Percentiles rank a stretch among this genome's conserved stretches.
phyloP scores from a whole-genome alignment of 495 filamentous ascomycete species.

The Penicillium riverlandense region DNA sequence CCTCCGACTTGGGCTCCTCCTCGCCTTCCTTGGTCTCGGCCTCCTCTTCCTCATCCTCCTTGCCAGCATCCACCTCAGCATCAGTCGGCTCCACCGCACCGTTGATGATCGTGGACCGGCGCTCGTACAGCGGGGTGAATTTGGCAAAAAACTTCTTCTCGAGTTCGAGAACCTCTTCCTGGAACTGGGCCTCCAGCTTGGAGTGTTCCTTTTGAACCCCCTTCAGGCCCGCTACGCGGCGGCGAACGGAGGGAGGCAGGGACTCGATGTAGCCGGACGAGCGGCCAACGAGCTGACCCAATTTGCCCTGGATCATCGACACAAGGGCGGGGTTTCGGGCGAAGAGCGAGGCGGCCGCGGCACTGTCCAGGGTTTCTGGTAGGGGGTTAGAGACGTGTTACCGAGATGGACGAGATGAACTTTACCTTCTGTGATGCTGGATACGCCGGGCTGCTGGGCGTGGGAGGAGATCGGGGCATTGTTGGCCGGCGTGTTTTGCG shows the following conservation, averaged over 20 bases:
- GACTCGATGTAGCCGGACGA: conserved; percentile 98
- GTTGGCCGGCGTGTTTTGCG: conserved; percentile 90
- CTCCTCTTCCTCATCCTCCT: conserved; percentile 66
- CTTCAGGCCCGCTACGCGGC: conserved; percentile 89
- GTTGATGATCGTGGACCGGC: conserved; percentile 90
- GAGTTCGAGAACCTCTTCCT: conserved; percentile 93
- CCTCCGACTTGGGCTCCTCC: conserved; percentile 43
- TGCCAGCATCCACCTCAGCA: conserved; percentile 75
- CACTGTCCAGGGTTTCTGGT: conserved; percentile 83
- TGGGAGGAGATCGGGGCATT: conserved; percentile 97
- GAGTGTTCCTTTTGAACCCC: conserved; percentile 98
- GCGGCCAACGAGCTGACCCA: conserved; percentile 85
- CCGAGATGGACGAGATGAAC: conserved; percentile 5
- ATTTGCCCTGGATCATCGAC: conserved; percentile 94
- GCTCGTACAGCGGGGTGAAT: conserved; percentile 95
- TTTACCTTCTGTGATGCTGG: conserved; percentile 95
- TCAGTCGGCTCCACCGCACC: conserved; percentile 80
- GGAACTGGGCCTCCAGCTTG: conserved; percentile 95
- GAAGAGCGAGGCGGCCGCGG: conserved; percentile 81
- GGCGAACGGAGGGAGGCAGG: conserved; percentile 78
- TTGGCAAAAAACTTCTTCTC: conserved; percentile 99
- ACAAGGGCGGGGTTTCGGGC: conserved; percentile 89
- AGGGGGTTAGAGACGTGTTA: conserved; percentile 1
- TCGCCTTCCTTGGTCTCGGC: conserved; percentile 42
- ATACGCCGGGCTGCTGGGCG: conserved; percentile 88